Percentiles rank a stretch among this genome's conserved stretches.
Conservation (phyloP, 2,329 filamentous ascomycete species). For the Sclerotinia sclerotiorum region DNA sequence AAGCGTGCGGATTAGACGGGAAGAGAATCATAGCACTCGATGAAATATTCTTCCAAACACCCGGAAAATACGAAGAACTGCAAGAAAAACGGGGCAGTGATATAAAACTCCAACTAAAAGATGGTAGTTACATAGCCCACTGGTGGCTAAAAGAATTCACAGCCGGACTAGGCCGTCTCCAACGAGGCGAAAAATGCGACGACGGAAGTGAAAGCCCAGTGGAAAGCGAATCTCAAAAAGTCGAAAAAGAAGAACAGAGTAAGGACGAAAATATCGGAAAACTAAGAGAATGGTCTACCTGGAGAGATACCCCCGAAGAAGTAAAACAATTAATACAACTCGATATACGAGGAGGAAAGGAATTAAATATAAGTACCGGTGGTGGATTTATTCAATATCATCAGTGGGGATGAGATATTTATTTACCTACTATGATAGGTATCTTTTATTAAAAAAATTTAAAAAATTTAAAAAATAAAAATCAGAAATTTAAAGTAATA, state of each 20-base stretch:
- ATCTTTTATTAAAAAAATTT: too few relatives aligned
- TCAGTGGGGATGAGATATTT: background rate
- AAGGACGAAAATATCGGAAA: too few relatives aligned
- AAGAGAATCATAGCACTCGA: constrained; percentile 73
- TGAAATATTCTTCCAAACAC: background rate
- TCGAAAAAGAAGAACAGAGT: background rate
- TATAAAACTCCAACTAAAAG: background rate
- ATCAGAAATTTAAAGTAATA: background rate
- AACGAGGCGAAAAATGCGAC: background rate
- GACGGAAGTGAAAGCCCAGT: background rate
- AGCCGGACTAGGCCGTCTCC: background rate
- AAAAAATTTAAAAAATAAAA: too few relatives aligned
- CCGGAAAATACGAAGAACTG: background rate
- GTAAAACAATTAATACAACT: background rate
- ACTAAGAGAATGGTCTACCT: background rate
- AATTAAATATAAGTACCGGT: background rate
- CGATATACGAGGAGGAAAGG: constrained; percentile 7
- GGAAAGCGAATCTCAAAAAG: background rate
- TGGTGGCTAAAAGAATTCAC: background rate
- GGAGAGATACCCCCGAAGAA: background rate
- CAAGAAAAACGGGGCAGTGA: too few relatives aligned
- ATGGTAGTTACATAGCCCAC: background rate
- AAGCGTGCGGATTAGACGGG: constrained; percentile 84
- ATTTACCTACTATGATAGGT: too few relatives aligned
- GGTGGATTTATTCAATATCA: constrained; percentile 4